Conservation (phyloP, 345 rosid genomes). For the Gossypium mustelinum region DNA sequence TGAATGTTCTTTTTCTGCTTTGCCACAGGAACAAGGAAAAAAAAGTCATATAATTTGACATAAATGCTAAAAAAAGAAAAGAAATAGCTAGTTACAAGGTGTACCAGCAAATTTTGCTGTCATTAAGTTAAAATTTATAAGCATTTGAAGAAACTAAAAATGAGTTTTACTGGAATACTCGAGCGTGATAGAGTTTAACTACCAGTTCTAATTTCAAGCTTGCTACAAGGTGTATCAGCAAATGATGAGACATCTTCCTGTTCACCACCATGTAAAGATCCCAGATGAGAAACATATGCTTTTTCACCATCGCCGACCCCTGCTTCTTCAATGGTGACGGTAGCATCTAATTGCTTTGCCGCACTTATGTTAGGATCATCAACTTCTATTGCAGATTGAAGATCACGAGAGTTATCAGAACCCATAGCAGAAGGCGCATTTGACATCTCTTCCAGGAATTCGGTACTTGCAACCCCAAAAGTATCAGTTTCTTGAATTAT, state of each 20-base stretch:
- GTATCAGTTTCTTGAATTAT: background rate
- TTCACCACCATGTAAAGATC: slow-evolving; percentile 6
- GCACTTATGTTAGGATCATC: background rate
- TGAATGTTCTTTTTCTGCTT: slow-evolving; percentile 9
- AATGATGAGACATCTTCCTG: slow-evolving; percentile 7
- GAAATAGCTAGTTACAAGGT: background rate
- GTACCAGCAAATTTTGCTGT: no score
- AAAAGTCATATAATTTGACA: background rate
- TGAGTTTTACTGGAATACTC: background rate
- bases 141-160: background rate
- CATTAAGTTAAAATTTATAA: background rate
- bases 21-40: slow-evolving; percentile 2
- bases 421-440: background rate
- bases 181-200: background rate
- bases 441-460: background rate
- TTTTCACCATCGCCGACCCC: background rate
- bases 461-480: background rate
- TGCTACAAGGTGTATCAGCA: slow-evolving; percentile 5
- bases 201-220: slow-evolving; percentile 4
- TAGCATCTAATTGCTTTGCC: background rate
- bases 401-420: background rate
- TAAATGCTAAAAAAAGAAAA: background rate
- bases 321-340: background rate
- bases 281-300: background rate
- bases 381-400: slow-evolving; percentile 5